Conservation (phyloP, 1,139 yeast genomes). For the Saccharomyces hybrid region DNA sequence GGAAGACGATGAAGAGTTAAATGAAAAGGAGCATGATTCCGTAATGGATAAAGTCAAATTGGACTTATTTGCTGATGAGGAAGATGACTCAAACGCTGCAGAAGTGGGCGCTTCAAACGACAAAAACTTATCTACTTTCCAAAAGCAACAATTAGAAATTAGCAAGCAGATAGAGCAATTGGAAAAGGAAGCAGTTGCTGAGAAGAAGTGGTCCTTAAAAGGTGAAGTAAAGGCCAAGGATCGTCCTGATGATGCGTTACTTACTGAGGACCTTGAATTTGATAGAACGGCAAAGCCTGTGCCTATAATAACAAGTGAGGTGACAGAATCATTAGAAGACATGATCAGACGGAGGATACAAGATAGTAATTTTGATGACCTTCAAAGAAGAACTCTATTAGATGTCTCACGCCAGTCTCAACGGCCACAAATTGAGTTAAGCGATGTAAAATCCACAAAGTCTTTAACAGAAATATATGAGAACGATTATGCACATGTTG, state of each 20-base stretch:
- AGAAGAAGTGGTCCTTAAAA: conserved; percentile 87
- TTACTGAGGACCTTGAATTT: conserved; percentile 61
- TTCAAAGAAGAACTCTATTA: conserved; percentile 61
- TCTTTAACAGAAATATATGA: conserved; percentile 90
- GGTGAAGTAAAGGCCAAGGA: conserved; percentile 83
- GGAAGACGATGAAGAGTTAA: conserved; percentile 29
- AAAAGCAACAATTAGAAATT: conserved; percentile 71
- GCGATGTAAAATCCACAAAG: conserved; percentile 77
- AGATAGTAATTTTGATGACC: conserved; percentile 72
- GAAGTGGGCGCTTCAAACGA: conserved; percentile 37
- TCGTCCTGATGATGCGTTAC: conserved; percentile 75
- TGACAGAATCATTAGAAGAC: conserved; percentile 81
- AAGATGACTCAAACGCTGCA: conserved; percentile 31
- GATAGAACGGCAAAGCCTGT: conserved; percentile 77
- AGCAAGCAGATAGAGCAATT: conserved; percentile 68
- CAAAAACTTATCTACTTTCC: conserved; percentile 60
- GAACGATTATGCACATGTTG: conserved; percentile 59
- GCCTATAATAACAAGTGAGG: conserved; percentile 85
- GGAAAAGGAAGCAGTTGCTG: conserved; percentile 83
- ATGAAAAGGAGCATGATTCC: conserved; percentile 42
- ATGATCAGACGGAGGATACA: conserved; percentile 74
- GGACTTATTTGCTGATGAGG: conserved; percentile 55
- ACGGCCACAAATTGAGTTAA: conserved; percentile 55
- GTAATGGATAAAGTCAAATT: conserved; percentile 55
- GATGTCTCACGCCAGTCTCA: conserved; percentile 39